These are phyloP conservation scores for Cladosporium sp. DNA, from an alignment of 2,329 filamentous ascomycete genomes.

Conservation along the genomic window DNA sequence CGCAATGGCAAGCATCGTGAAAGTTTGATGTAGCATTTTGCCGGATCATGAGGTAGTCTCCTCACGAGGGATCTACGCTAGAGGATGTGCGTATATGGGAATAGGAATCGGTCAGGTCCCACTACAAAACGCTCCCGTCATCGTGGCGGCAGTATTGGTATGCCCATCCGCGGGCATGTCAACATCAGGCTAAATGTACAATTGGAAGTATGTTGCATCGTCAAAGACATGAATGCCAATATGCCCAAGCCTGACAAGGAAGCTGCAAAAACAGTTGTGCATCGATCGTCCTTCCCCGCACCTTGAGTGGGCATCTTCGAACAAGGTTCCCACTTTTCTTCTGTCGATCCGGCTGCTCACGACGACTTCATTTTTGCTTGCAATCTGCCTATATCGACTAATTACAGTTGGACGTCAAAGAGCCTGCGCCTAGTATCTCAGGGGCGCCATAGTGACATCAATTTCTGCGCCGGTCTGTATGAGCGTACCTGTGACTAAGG, in stretches of 20 bases:
- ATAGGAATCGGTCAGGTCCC: not conserved
- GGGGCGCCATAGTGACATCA: too few species aligned
- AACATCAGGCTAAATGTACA: not conserved
- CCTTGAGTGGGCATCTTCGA: not conserved
- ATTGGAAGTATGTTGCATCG: not conserved
- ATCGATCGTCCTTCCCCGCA: not conserved
- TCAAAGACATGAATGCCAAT: not conserved
- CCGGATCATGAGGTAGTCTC: not conserved
- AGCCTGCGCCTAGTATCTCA: too few species aligned
- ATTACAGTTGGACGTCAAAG: too few species aligned
- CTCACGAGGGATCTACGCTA: not conserved
- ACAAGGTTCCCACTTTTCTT: not conserved
- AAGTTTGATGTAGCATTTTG: not conserved
- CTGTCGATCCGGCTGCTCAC: not conserved
- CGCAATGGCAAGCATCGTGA: too few species aligned
- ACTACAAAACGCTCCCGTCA: not conserved
- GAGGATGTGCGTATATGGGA: not conserved
- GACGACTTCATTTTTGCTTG: not conserved
- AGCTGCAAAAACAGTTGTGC: too few species aligned
- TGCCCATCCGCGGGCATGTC: too few species aligned
- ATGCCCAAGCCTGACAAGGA: too few species aligned
- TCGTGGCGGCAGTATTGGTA: not conserved
- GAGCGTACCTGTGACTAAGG: too few species aligned
- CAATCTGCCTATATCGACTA: not conserved
- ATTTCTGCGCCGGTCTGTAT: too few species aligned